Percentiles rank a stretch among this genome's conserved stretches.
phyloP scores from a whole-genome alignment of 371 early-diverging fungal genomes.

The Actinomucor elegans region DNA sequence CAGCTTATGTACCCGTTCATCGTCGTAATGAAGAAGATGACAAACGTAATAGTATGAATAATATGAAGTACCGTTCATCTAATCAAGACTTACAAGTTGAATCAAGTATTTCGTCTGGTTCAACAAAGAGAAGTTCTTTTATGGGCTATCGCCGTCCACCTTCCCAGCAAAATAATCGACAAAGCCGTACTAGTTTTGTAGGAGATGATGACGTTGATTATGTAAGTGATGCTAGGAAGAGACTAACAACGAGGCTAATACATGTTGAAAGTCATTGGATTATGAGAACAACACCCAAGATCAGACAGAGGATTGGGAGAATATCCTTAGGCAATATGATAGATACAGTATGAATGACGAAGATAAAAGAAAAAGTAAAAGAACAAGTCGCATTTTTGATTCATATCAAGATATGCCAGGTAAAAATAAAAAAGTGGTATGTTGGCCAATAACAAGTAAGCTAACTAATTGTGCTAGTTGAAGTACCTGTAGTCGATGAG shows the following conservation, averaged over 20 bases:
- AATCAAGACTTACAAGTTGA: slow-evolving; percentile 5
- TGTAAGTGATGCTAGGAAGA: slow-evolving; percentile 1
- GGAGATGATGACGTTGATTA: slow-evolving; percentile 23
- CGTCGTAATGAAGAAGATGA: slow-evolving; percentile 29
- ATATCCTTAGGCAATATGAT: slow-evolving; percentile 48
- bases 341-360: slow-evolving; percentile 30
- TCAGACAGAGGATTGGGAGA: slow-evolving; percentile 39
- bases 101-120: slow-evolving; percentile 7
- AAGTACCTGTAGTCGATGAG: slow-evolving; percentile 41
- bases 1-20: slow-evolving; percentile 34
- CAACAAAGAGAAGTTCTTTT: slow-evolving; percentile 16
- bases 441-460: too few species aligned
- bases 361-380: slow-evolving; percentile 29
- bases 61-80: slow-evolving; percentile 13
- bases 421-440: slow-evolving; percentile 6
- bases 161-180: slow-evolving; percentile 12
- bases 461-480: too few species aligned
- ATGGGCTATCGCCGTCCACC: slow-evolving; percentile 13
- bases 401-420: slow-evolving; percentile 40
- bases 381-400: slow-evolving; percentile 44
- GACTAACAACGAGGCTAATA: background rate
- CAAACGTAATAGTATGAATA: slow-evolving; percentile 10
- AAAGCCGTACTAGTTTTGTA: slow-evolving; percentile 22
- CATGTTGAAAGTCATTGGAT: background rate
- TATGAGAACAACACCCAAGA: background rate